Evolutionary conservation across 2,329 filamentous ascomycete species (phyloP), one percentile per base, ranked within the genome.

Genomic region (Anthostomella pinea): DNA sequence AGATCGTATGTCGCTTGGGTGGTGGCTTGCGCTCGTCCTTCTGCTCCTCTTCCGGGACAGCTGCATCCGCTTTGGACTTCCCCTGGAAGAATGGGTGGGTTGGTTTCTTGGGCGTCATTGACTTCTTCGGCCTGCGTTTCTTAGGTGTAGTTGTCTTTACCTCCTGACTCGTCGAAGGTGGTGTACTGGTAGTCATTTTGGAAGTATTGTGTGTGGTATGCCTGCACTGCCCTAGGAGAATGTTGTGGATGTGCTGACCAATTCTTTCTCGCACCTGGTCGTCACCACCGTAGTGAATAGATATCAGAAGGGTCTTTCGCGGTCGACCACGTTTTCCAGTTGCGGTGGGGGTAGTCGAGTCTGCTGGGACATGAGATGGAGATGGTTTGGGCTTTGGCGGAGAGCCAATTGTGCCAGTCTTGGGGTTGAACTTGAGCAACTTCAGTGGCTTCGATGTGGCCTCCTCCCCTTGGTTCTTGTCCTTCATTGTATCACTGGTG

Each of bases 11-110:
- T 20, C 51, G 47, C 22, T 65, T 64, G 28, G 61, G 66, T 16
- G 51, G 36, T 21, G 56, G 48, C 14, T 54, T 49, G 8, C 51
- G 33, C 13, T 56, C 54, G 13, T 46, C 21, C 13, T 49, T 51
- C 15, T 52, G 27, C 7, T 53, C 43, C 4, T 40, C 43, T 6
- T 53, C 45, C 21, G 51, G 27, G n/a, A 35, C 39, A 11, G 42
- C 26, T 21, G 45, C 38, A 8, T 30, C 43, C 5, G 56, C 57
- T 7, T 61, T 58, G 6, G 67, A 15, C 48, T 81, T 85, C 5
- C 74, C 77, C 11, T 72, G 55, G 53, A 89, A 89, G 54, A 89
- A 86, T 0, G 85, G 84, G 60, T 89, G 64, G 8, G 42, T 30
- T 11, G 41, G 42, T 31, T 27, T 42, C 35, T 48, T 40, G 2